Evolutionary conservation across 768 basidiomycete genomes (phyloP).

Genomic region (Pleurotus djamor): DNA sequence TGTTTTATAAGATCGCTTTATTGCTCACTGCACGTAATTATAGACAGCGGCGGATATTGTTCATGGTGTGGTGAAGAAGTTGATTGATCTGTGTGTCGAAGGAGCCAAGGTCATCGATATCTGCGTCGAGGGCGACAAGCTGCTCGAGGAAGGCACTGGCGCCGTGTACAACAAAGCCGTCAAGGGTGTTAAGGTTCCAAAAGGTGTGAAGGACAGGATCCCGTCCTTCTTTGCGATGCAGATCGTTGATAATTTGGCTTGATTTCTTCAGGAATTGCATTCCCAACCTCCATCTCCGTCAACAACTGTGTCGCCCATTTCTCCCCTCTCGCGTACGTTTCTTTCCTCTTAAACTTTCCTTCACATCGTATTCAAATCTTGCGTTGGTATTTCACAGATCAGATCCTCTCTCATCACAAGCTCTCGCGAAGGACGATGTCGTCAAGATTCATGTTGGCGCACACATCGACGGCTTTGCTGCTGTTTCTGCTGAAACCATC

Average conservation of each 20-base stretch:
- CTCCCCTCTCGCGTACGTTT: slow-evolving; percentile 85
- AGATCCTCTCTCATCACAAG: slow-evolving; percentile 67
- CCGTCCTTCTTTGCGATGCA: not conserved
- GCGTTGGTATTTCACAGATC: slow-evolving; percentile 44
- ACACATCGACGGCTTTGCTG: slow-evolving; percentile 96
- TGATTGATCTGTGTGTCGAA: slow-evolving; percentile 73
- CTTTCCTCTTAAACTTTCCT: no score
- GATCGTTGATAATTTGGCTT: not conserved
- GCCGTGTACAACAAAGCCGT: slow-evolving; percentile 88
- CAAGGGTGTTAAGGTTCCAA: slow-evolving; percentile 84
- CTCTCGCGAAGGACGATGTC: slow-evolving; percentile 81
- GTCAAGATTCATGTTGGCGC: slow-evolving; percentile 97
- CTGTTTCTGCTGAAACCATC: slow-evolving; percentile 91
- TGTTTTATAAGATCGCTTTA: slow-evolving; percentile 4
- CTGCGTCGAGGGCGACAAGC: slow-evolving; percentile 90
- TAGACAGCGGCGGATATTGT: slow-evolving; percentile 93
- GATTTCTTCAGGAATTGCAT: slow-evolving; percentile 68
- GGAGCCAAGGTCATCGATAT: slow-evolving; percentile 90
- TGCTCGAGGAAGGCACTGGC: slow-evolving; percentile 83
- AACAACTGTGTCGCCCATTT: slow-evolving; percentile 97
- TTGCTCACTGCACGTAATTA: not conserved
- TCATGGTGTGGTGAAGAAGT: slow-evolving; percentile 78
- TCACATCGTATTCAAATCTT: not conserved
- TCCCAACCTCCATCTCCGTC: slow-evolving; percentile 91
- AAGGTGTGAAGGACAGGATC: slow-evolving; percentile 53